These are phyloP conservation scores for Alternaria triticina DNA, from an alignment of 2,329 filamentous ascomycete species.

Conservation along the genomic window DNA sequence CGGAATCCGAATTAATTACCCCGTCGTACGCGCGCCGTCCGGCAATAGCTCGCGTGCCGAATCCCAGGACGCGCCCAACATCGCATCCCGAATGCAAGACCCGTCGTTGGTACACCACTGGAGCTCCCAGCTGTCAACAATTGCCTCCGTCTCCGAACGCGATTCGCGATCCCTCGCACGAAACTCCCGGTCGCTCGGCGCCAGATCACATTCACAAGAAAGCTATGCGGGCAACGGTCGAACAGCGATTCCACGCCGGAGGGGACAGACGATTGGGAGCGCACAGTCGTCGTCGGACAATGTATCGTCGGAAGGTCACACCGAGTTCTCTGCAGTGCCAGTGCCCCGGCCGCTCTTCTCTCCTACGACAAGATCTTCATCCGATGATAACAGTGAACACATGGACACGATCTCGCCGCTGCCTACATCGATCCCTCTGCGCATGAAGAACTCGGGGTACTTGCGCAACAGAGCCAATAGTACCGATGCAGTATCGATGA, in stretches of 20 bases:
- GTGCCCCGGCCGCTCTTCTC: slow-evolving; percentile 47
- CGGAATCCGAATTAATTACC: slow-evolving; percentile 45
- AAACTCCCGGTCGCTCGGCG: slow-evolving; percentile 40
- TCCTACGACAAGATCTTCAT: slow-evolving; percentile 27
- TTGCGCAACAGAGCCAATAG: slow-evolving; percentile 41
- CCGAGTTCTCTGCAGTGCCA: slow-evolving; percentile 42
- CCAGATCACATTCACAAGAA: slow-evolving; percentile 41
- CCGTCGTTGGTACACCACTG: slow-evolving; percentile 46
- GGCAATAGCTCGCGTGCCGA: slow-evolving; percentile 45
- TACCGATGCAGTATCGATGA: slow-evolving; percentile 36
- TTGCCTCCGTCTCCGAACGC: slow-evolving; percentile 46
- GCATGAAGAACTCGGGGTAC: slow-evolving; percentile 48
- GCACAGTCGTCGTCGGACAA: slow-evolving; percentile 43
- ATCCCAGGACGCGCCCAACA: slow-evolving; percentile 41
- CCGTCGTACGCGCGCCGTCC: slow-evolving; percentile 45
- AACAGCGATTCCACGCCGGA: slow-evolving; percentile 30
- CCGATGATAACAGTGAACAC: slow-evolving; percentile 45
- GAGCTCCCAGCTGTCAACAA: slow-evolving; percentile 51
- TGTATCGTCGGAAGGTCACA: slow-evolving; percentile 31
- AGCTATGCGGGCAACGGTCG: slow-evolving; percentile 34
- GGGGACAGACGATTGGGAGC: slow-evolving; percentile 44
- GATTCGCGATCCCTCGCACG: slow-evolving; percentile 43
- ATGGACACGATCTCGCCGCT: slow-evolving; percentile 49
- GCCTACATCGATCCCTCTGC: slow-evolving; percentile 45
- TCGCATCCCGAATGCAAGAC: slow-evolving; percentile 49